These are phyloP conservation scores for Gaertneriomyces sp. DNA, from an alignment of 192 early-diverging fungal genomes.

Conservation along the genomic window DNA sequence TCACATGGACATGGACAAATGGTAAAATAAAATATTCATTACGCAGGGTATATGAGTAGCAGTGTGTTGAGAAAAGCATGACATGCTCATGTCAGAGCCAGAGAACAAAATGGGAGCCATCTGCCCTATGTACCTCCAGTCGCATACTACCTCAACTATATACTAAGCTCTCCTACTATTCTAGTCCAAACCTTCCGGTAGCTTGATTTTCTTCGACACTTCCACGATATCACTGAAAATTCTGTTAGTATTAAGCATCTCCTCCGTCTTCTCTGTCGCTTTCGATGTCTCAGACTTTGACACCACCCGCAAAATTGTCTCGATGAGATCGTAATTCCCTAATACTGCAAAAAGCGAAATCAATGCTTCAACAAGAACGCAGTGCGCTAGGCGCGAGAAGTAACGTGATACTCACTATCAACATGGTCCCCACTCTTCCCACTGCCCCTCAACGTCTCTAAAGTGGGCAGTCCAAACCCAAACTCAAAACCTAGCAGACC, in stretches of 20 bases:
- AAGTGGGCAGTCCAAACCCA: conserved; percentile 46
- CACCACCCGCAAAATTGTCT: conserved; percentile 55
- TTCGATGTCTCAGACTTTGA: conserved; percentile 1
- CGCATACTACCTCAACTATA: too few relatives aligned
- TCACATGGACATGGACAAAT: too few relatives aligned
- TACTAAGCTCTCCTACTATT: neutral
- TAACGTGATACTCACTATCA: conserved; percentile 39
- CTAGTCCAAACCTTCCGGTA: conserved; percentile 21
- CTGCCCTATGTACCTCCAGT: too few relatives aligned
- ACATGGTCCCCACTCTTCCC: conserved; percentile 78
- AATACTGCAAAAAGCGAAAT: conserved; percentile 42
- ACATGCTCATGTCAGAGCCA: too few relatives aligned
- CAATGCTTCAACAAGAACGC: neutral
- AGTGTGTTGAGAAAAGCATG: too few relatives aligned
- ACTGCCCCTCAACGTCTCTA: conserved; percentile 50
- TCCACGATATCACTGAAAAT: conserved; percentile 45
- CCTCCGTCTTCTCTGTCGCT: conserved; percentile 33
- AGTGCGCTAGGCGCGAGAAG: neutral
- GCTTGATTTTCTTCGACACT: conserved; percentile 31
- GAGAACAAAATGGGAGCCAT: too few relatives aligned
- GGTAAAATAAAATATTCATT: too few relatives aligned
- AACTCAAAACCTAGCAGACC: too few relatives aligned
- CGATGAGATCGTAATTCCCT: conserved; percentile 70
- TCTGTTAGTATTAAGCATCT: conserved; percentile 26
- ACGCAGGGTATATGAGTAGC: too few relatives aligned